A percentile compares a stretch with the other conserved stretches of the same genome.
phyloP scores from a whole-genome alignment of 2,329 filamentous ascomycete genomes.

The Cordyceps fumosorosea region DNA sequence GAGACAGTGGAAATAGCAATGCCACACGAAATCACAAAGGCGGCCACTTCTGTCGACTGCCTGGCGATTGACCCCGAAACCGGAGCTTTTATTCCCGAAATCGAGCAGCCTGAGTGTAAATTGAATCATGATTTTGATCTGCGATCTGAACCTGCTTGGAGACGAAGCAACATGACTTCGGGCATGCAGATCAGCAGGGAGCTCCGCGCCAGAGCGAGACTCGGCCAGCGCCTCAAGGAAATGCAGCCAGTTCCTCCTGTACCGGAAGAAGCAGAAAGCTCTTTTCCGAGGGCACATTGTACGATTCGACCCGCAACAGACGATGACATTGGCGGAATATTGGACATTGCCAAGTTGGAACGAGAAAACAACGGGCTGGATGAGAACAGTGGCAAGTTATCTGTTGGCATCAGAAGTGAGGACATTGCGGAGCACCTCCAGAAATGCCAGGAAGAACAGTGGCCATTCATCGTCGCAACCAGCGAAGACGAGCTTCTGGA shows the following conservation, averaged over 20 bases:
- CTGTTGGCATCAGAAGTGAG: conserved; percentile 8
- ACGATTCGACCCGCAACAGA: conserved; percentile 35
- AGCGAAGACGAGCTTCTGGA: conserved; percentile 22
- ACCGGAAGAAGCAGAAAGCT: conserved; percentile 13
- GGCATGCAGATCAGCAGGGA: conserved; percentile 22
- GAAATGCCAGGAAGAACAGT: conserved; percentile 23
- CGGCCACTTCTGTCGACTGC: background rate
- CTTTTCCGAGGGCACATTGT: conserved; percentile 26
- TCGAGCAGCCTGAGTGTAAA: background rate
- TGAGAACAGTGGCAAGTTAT: background rate
- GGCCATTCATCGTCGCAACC: conserved; percentile 46
- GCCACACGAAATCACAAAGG: background rate
- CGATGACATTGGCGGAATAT: conserved; percentile 34
- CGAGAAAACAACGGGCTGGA: conserved; percentile 11
- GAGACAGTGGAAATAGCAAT: background rate
- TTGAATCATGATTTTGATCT: background rate
- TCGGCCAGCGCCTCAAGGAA: conserved; percentile 14
- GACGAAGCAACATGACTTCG: conserved; percentile 23
- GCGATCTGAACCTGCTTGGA: conserved; percentile 19
- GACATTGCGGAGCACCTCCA: conserved; percentile 30
- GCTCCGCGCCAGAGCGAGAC: conserved; percentile 17
- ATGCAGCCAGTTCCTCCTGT: background rate
- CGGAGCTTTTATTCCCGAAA: background rate
- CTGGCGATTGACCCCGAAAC: conserved; percentile 4
- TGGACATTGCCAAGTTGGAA: conserved; percentile 40